Conservation (phyloP, 306 rosid genomes). For the Cyclanthera cordifolia region DNA sequence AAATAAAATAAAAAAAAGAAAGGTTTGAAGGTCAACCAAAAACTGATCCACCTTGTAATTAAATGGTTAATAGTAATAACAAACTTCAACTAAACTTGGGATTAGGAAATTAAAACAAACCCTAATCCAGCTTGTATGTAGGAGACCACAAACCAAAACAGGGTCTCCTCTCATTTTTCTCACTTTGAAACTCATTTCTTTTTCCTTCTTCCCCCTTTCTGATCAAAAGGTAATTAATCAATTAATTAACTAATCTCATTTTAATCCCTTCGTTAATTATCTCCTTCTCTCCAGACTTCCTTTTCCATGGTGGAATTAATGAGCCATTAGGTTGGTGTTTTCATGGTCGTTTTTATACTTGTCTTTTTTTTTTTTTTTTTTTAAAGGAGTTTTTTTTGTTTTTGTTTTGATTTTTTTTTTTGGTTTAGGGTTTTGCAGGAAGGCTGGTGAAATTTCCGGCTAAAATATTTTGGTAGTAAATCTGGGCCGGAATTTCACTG, state of each 20-base stretch:
- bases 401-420: background rate
- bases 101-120: background rate
- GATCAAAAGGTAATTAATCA: background rate
- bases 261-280: background rate
- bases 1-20: background rate
- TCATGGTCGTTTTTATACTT: background rate
- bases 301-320: background rate
- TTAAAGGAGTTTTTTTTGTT: background rate
- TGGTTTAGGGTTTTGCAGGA: background rate
- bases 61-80: constrained; percentile 37
- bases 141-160: constrained; percentile 5
- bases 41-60: background rate
- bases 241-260: background rate
- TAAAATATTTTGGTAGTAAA: background rate
- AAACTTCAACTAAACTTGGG: constrained; percentile 29
- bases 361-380: background rate
- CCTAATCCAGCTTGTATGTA: constrained; percentile 9
- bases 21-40: background rate
- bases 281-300: background rate
- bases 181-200: background rate
- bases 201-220: background rate
- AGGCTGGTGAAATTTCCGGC: constrained; percentile 12
- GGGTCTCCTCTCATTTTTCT: constrained; percentile 4
- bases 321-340: background rate
- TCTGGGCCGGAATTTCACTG: constrained; percentile 24